Base-by-base conservation (phyloP, 2,329 filamentous ascomycete species). In the Hirsutella rhossiliensis region DNA sequence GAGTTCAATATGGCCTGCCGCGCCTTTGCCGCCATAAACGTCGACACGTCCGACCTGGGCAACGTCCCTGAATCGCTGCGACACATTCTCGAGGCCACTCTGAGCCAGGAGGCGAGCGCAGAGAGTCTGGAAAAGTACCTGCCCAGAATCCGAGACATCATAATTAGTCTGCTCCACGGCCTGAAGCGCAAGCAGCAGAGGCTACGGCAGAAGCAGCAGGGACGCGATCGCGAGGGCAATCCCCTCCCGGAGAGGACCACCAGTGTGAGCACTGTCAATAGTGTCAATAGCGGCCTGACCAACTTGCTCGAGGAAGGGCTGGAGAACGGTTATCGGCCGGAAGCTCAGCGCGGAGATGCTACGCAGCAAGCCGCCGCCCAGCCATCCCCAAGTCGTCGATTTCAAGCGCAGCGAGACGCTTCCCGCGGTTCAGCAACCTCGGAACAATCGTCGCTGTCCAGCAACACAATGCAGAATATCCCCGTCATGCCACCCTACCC, bases 1-100 rank as follows among this genome's bases (percentile, higher is more conserved):
- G 92, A 98, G 65, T 98, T 98, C 74, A 98, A 98, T 66, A 92
- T 98, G 70, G 92, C 92, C 27, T 97, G 90, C 63, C 84, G 92
- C 45, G 90, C 92, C 48, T 98, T 98, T 65, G 87, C 87, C 56
- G 87, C 89, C 46, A 98, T 98, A 57, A 92, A 94, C 49, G 92
- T 98, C 50, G 92, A 98, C 57, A 96, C 89, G 1, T 78, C 80
- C 23, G 92, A 98, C 62, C 73, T 98, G 12, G 92, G 92, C 45
- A 95, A 95, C 54, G 92, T 98, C 3, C 92, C 92, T 6, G 92
- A 98, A 61, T 72, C 89, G 47, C 68, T 98, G 50, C 81, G 92
- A 54, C 81, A 82, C 47, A 97, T 98, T 45, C 76, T 98, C 44
- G 92, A 98, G 64, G 86, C 94, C 45, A 98, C 92, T 1, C 73